phyloP scores from a whole-genome alignment of 2,329 filamentous ascomycete genomes.

The Exserohilum turcica region DNA sequence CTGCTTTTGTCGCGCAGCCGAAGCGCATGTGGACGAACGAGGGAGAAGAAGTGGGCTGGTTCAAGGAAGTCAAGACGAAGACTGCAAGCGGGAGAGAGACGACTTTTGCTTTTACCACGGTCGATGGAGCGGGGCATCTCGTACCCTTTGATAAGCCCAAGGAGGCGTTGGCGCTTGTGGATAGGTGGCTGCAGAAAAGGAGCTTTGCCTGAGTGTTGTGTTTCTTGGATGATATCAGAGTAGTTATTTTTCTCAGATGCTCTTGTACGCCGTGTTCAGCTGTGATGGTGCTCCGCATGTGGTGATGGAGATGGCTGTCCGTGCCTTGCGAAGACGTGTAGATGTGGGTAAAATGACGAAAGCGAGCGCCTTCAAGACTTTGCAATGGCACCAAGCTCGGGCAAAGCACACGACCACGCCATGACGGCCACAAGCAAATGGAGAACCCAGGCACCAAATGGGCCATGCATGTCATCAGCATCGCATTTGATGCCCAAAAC shows the following conservation, averaged over 20 bases:
- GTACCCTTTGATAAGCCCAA: slow-evolving; percentile 45
- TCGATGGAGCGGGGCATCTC: slow-evolving; percentile 52
- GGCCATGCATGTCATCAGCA: slow-evolving; percentile 17
- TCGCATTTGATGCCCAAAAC: slow-evolving; percentile 21
- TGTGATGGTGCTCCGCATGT: neutral
- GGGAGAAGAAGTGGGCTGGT: slow-evolving; percentile 39
- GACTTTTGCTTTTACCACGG: slow-evolving; percentile 43
- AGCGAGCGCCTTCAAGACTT: slow-evolving; percentile 8
- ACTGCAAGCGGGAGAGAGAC: slow-evolving; percentile 35
- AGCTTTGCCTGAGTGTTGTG: slow-evolving; percentile 32
- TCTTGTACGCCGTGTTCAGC: neutral
- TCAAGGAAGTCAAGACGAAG: slow-evolving; percentile 41
- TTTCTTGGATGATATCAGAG: neutral
- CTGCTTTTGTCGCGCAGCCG: slow-evolving; percentile 48
- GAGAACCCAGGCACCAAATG: slow-evolving; percentile 6
- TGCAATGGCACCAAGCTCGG: neutral
- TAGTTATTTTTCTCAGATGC: neutral
- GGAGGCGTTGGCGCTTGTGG: slow-evolving; percentile 38
- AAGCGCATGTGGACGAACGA: slow-evolving; percentile 34
- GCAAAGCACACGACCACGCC: neutral
- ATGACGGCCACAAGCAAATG: slow-evolving; percentile 5
- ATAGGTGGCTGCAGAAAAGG: slow-evolving; percentile 37
- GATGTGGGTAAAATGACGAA: slow-evolving; percentile 5
- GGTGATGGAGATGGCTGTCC: neutral
- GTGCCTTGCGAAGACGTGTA: neutral